Conservation (phyloP, 192 early-diverging fungal genomes). For the Fimicolochytrium jonesii region DNA sequence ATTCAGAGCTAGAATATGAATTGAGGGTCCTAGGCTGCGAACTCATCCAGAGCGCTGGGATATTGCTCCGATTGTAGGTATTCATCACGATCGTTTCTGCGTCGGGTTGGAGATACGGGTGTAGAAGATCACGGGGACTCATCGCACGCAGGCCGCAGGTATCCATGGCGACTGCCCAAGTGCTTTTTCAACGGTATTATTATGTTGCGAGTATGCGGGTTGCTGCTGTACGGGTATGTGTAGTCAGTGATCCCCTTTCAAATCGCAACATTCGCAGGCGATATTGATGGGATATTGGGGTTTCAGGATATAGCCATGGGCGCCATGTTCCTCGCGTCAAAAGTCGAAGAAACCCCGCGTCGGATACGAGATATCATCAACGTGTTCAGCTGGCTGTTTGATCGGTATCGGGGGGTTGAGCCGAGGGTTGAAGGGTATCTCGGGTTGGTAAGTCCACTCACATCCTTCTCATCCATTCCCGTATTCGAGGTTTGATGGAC, state of each 20-base stretch:
- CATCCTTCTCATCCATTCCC: neutral
- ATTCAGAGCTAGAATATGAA: constrained; percentile 66
- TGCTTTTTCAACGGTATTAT: constrained; percentile 92
- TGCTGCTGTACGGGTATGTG: constrained; percentile 60
- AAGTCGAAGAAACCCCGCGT: constrained; percentile 73
- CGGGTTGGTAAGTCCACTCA: constrained; percentile 12
- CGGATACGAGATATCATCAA: constrained; percentile 78
- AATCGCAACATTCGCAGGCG: neutral
- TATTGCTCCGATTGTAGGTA: constrained; percentile 68
- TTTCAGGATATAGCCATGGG: constrained; percentile 40
- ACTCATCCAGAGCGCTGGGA: constrained; percentile 78
- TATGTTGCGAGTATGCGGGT: constrained; percentile 69
- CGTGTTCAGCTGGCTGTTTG: constrained; percentile 43
- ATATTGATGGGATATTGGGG: neutral
- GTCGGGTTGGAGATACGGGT: too few relatives aligned
- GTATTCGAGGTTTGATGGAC: too few relatives aligned
- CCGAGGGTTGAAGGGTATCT: constrained; percentile 8
- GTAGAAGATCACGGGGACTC: too few relatives aligned
- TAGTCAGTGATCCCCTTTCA: neutral
- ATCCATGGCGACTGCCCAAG: constrained; percentile 93
- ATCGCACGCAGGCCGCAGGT: constrained; percentile 87
- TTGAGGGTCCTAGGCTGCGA: constrained; percentile 74
- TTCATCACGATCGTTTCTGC: too few relatives aligned
- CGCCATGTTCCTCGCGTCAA: constrained; percentile 41
- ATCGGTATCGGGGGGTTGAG: neutral